Conservation (phyloP, 805 yeast genomes). For the Barnettozyma botsteinii region DNA sequence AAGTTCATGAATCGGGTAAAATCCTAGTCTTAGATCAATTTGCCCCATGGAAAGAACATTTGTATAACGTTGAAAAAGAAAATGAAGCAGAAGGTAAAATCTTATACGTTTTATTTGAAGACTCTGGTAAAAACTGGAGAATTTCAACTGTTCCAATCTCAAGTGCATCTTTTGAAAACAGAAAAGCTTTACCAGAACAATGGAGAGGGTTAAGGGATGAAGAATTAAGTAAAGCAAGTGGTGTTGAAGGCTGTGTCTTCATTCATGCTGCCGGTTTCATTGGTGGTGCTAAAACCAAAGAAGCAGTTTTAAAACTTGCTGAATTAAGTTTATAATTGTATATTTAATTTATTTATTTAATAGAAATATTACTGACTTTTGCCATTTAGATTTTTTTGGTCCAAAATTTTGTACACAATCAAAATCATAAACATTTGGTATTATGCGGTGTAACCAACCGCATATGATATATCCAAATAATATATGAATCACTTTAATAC, state of each 20-base stretch:
- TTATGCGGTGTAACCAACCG: too few relatives aligned
- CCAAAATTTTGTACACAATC: too few relatives aligned
- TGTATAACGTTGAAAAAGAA: constrained; percentile 65
- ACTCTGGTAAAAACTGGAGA: constrained; percentile 71
- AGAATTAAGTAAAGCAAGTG: constrained; percentile 61
- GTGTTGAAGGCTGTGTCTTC: constrained; percentile 84
- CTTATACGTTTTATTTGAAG: constrained; percentile 75
- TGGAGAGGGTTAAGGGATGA: constrained; percentile 97
- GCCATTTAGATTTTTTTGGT: too few relatives aligned
- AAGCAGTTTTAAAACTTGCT: constrained; percentile 75
- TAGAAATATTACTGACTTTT: too few relatives aligned
- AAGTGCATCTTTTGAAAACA: constrained; percentile 71
- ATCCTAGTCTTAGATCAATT: constrained; percentile 68
- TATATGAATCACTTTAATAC: too few relatives aligned
- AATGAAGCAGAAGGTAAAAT: constrained; percentile 48
- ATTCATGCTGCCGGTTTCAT: constrained; percentile 97
- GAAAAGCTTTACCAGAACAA: constrained; percentile 81
- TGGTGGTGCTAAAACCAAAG: constrained; percentile 84
- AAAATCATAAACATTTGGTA: too few relatives aligned
- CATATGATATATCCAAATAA: too few relatives aligned
- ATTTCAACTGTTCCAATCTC: constrained; percentile 87
- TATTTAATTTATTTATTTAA: background rate
- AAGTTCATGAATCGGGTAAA: constrained; percentile 64
- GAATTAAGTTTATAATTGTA: constrained; percentile 29
- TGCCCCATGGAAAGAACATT: constrained; percentile 95